Base-by-base conservation (phyloP, 495 filamentous ascomycete genomes). In the Xylaria nigripes region DNA sequence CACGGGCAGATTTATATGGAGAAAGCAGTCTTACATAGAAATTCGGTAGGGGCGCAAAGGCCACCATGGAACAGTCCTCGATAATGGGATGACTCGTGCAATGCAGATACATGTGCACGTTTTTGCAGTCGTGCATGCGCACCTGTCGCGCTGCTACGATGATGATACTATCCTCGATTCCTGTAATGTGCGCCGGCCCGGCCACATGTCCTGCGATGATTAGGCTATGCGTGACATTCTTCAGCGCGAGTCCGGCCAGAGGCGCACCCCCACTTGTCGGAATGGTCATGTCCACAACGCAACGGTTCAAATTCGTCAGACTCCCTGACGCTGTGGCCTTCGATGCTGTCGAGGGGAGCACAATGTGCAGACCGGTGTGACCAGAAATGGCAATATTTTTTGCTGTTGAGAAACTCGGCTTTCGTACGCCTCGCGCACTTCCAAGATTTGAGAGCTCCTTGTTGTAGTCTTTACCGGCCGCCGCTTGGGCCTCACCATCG, bases 81-180 rank as follows among this genome's bases (percentile, higher is more conserved):
- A 99, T 92, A 57, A 99, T 95, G 2, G 94, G 94, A 51, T 87
- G 81, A 61, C 88, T 93, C 0, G 75, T 72, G 61, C 86, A 90
- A 50, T 83, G 81, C 42, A 97, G 75, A 66, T 96, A 97, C 30
- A 99, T 72, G 53, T 87, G 83, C 10, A 90, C 84, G 48, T 87
- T 76, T 25, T 71, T 73, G 62, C 87, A 93, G 50, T 90, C 82
- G 59, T 99, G 94, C 75, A 99, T 90, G 16, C 94, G 80, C 61
- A 96, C 85, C 64, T 99, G 94, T 15, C 86, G 78, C 45, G 86
- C 86, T 3, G 80, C 73, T 1, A 94, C 80, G 9, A 95, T 81
- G 18, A 99, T 66, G 27, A 87, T 81, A 60, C 84, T 86, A 54
- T 87, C 76, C 47, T 77, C 64, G n/a, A 96, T 70, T 1, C 72